These are phyloP conservation scores for Diospyros kaki DNA, from an alignment of 148 eudicot genomes.

Conservation along the genomic window DNA sequence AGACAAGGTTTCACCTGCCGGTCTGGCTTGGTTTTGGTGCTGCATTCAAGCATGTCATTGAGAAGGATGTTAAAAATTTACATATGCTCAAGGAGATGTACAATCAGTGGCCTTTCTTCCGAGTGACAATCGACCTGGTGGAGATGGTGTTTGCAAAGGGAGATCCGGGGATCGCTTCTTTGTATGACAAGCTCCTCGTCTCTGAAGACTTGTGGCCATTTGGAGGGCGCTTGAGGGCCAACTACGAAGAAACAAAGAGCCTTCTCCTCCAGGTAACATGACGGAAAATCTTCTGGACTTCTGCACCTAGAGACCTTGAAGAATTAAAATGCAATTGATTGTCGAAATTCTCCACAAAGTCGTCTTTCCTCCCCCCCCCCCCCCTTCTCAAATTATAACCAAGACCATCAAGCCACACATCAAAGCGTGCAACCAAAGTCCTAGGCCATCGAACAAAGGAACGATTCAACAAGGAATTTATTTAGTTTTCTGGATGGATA, in stretches of 20 bases:
- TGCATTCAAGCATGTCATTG: slow-evolving; percentile 56
- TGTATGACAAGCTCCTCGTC: slow-evolving; percentile 81
- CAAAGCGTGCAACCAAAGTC: too few species aligned
- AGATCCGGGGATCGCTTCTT: slow-evolving; percentile 80
- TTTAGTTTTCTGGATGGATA: too few species aligned
- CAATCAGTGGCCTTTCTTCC: slow-evolving; percentile 80
- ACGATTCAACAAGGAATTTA: too few species aligned
- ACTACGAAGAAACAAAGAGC: slow-evolving; percentile 55
- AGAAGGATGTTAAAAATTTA: slow-evolving; percentile 56
- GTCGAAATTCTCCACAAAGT: too few species aligned
- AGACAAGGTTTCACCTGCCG: slow-evolving; percentile 83
- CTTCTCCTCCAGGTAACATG: slow-evolving; percentile 64
- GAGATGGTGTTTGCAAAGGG: slow-evolving; percentile 94
- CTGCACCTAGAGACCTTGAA: background rate
- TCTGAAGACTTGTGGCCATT: slow-evolving; percentile 56
- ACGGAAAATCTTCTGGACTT: background rate
- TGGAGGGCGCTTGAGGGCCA: slow-evolving; percentile 60
- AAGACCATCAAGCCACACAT: too few species aligned
- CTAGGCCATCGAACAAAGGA: too few species aligned
- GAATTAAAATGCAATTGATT: too few species aligned
- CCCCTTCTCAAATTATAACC: too few species aligned
- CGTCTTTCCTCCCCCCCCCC: too few species aligned
- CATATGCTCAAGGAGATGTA: slow-evolving; percentile 79
- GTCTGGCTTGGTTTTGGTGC: slow-evolving; percentile 91
- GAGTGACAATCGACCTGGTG: slow-evolving; percentile 77